A percentile compares a stretch with the other conserved stretches of the same genome.
Conservation (phyloP, 805 yeast species). For the Metschnikowia gelsemii region DNA sequence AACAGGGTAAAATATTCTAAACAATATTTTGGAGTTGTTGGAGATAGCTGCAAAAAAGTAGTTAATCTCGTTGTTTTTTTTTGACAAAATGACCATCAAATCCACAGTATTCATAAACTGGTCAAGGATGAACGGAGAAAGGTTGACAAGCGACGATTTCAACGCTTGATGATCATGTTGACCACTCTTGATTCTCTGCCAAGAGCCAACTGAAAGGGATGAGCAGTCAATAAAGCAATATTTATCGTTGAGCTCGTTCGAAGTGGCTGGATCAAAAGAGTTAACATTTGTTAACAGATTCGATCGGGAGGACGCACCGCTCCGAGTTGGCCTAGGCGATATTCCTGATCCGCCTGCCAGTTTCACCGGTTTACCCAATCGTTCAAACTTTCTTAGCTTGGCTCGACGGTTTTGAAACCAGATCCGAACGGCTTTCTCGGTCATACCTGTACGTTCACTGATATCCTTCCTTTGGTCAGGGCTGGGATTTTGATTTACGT, state of each 20-base stretch:
- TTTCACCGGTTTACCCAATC: conserved; percentile 32
- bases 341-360: conserved; percentile 6
- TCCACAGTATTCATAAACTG: conserved; percentile 68
- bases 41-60: conserved; percentile 76
- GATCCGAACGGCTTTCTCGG: conserved; percentile 84
- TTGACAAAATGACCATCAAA: conserved; percentile 65
- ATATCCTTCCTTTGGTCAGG: conserved; percentile 68
- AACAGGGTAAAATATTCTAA: conserved; percentile 71
- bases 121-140: conserved; percentile 66
- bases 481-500: conserved; percentile 70
- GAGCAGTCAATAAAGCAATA: conserved; percentile 68
- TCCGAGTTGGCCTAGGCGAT: conserved; percentile 12
- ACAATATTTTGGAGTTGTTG: conserved; percentile 63
- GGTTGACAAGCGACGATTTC: conserved; percentile 49
- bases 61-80: conserved; percentile 68
- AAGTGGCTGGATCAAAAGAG: conserved; percentile 27
- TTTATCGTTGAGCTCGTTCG: conserved; percentile 62
- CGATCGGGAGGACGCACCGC: conserved; percentile 26
- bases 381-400: conserved; percentile 65
- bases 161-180: conserved; percentile 41
- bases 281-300: conserved; percentile 22
- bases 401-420: conserved; percentile 94
- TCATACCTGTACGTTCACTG: conserved; percentile 72
- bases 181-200: conserved; percentile 79
- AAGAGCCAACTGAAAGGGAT: conserved; percentile 70